Evolutionary conservation across 2,329 filamentous ascomycete genomes (phyloP).

Genomic region (Penicillium sumatraense): DNA sequence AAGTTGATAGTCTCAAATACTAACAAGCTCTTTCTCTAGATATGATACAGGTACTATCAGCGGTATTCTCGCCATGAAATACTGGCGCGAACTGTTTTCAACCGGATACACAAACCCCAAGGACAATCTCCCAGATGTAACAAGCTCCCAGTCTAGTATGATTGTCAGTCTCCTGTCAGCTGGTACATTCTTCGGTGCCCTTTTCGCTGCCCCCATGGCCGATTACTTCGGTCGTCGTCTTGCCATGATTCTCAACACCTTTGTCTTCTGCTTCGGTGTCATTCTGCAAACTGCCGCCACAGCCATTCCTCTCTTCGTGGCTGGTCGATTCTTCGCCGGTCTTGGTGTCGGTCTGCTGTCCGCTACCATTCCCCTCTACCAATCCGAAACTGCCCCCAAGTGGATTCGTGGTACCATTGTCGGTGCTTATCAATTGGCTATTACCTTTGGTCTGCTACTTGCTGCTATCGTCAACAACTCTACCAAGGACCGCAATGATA

Average conservation of each 20-base stretch:
- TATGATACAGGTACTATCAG: constrained; percentile 62
- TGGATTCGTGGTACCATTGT: constrained; percentile 79
- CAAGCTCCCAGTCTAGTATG: constrained; percentile 53
- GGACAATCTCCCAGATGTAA: constrained; percentile 50
- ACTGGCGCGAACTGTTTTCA: constrained; percentile 44
- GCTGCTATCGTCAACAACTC: constrained; percentile 75
- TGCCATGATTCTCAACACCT: constrained; percentile 43
- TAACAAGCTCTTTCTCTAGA: constrained; percentile 20
- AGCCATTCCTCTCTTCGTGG: constrained; percentile 46
- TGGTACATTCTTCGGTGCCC: constrained; percentile 69
- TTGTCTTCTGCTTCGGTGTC: constrained; percentile 41
- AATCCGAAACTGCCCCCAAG: constrained; percentile 75
- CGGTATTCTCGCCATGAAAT: constrained; percentile 56
- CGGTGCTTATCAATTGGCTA: constrained; percentile 78
- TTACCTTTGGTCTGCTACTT: constrained; percentile 75
- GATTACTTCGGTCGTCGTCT: constrained; percentile 45
- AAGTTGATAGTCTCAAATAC: not conserved
- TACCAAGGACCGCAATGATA: constrained; percentile 65
- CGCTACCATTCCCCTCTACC: constrained; percentile 72
- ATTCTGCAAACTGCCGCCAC: constrained; percentile 39
- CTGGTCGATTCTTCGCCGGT: constrained; percentile 54
- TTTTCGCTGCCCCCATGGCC: constrained; percentile 41
- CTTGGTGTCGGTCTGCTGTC: constrained; percentile 77
- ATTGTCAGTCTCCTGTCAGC: constrained; percentile 58
- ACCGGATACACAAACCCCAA: constrained; percentile 40